phyloP scores from a whole-genome alignment of 73 alveolate genomes.

The Loxodes magnus region DNA sequence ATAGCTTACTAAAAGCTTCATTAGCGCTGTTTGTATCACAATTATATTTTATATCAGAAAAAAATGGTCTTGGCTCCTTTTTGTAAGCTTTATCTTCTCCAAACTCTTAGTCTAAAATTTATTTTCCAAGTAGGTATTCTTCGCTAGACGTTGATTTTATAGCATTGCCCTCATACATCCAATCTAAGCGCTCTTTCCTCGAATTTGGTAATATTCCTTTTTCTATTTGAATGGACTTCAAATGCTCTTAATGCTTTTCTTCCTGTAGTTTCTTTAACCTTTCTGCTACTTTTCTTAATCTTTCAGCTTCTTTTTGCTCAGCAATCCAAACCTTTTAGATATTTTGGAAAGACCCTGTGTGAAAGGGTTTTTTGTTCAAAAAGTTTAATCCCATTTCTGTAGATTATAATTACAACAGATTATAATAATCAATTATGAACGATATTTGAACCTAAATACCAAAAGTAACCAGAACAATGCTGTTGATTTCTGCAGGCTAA shows the following conservation, averaged over 20 bases:
- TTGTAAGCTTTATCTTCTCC: not conserved
- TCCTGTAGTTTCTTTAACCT: constrained; percentile 63
- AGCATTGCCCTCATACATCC: constrained; percentile 68
- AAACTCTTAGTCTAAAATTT: not conserved
- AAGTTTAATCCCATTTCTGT: constrained; percentile 65
- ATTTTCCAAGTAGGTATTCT: constrained; percentile 10
- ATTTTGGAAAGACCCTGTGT: constrained; percentile 74
- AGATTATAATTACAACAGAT: too few species aligned
- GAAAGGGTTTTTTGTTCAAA: constrained; percentile 73
- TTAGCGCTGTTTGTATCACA: constrained; percentile 43
- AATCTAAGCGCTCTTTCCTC: constrained; percentile 71
- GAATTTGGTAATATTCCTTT: constrained; percentile 76
- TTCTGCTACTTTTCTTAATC: constrained; percentile 48
- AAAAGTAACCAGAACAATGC: too few species aligned
- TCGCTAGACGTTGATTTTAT: constrained; percentile 9
- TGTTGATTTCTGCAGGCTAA: too few species aligned
- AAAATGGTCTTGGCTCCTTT: constrained; percentile 6
- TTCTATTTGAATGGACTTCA: constrained; percentile 67
- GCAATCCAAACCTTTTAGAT: constrained; percentile 77
- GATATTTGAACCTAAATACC: too few species aligned
- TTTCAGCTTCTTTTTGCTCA: constrained; percentile 56
- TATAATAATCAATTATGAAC: too few species aligned
- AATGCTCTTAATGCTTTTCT: constrained; percentile 70
- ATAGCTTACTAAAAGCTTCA: constrained; percentile 54
- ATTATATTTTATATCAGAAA: constrained; percentile 13